Percentiles rank a stretch among this genome's conserved stretches.
Conservation (phyloP, 345 rosid species). For the Eutrema heterophyllum region DNA sequence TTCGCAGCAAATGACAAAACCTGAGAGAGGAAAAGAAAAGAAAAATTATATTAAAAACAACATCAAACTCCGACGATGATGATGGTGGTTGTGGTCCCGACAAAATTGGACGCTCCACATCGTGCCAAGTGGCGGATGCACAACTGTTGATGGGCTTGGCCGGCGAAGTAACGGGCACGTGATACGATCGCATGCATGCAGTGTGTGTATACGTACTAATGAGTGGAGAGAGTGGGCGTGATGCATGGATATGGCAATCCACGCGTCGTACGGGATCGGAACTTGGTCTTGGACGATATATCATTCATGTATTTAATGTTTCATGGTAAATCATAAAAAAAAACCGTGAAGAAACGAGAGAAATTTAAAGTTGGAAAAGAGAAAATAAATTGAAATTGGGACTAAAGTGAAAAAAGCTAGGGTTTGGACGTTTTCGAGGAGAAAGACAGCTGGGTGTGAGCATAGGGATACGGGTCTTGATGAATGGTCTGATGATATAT, state of each 20-base stretch:
- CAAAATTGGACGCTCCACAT: background rate
- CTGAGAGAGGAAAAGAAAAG: background rate
- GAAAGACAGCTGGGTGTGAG: slow-evolving; percentile 19
- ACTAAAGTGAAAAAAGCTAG: slow-evolving; percentile 28
- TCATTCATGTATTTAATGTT: slow-evolving; percentile 19
- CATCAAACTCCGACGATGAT: slow-evolving; percentile 16
- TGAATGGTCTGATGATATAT: slow-evolving; percentile 5
- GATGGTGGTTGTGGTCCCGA: slow-evolving; percentile 28
- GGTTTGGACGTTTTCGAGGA: slow-evolving; percentile 34
- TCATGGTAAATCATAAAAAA: background rate
- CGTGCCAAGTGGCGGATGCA: slow-evolving; percentile 1
- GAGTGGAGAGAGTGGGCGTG: slow-evolving; percentile 23
- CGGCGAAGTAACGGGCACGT: slow-evolving; percentile 35
- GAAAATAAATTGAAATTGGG: background rate
- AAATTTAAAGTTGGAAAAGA: slow-evolving; percentile 10
- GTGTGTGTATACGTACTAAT: slow-evolving; percentile 29
- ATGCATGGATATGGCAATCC: slow-evolving; percentile 48
- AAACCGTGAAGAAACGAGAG: background rate
- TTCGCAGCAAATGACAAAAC: slow-evolving; percentile 30
- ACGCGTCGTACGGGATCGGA: slow-evolving; percentile 42
- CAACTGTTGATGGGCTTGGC: slow-evolving; percentile 7
- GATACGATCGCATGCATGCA: slow-evolving; percentile 38
- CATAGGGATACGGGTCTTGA: slow-evolving; percentile 23
- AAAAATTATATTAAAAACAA: background rate
- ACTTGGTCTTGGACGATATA: slow-evolving; percentile 33